A percentile compares a stretch with the other conserved stretches of the same genome.
These are phyloP conservation scores for Ustilago tritici DNA, from an alignment of 1,284 basidiomycete genomes.

Conservation along the genomic window DNA sequence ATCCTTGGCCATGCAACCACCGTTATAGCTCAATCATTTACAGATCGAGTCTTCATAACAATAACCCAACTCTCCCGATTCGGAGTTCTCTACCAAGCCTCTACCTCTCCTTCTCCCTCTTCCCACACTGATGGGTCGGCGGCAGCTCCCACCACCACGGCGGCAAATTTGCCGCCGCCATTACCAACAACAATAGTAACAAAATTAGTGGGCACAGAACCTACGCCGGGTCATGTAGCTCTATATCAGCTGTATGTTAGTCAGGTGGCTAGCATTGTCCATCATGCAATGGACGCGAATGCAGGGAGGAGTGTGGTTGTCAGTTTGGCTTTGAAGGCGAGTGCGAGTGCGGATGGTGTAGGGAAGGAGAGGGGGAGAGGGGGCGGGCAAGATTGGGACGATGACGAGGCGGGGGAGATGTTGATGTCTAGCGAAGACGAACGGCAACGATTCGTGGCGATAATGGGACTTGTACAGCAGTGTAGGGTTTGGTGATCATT, in stretches of 20 bases:
- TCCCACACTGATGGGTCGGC: background rate
- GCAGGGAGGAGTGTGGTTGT: slow-evolving; percentile 47
- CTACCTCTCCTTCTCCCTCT: slow-evolving; percentile 10
- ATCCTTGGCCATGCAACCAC: slow-evolving; percentile 31
- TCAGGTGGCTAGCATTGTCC: slow-evolving; percentile 86
- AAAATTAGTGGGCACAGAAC: slow-evolving; percentile 79
- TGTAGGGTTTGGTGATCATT: slow-evolving; percentile 42
- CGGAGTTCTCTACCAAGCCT: slow-evolving; percentile 49
- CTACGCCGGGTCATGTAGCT: slow-evolving; percentile 76
- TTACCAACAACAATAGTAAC: slow-evolving; percentile 80
- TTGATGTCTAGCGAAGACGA: slow-evolving; percentile 74
- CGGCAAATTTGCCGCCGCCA: slow-evolving; percentile 72
- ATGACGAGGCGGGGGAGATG: slow-evolving; percentile 65
- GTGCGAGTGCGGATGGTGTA: background rate
- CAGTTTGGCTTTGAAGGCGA: slow-evolving; percentile 33
- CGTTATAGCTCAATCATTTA: slow-evolving; percentile 44
- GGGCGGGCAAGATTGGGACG: background rate
- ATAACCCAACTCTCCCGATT: slow-evolving; percentile 56
- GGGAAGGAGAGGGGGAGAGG: background rate
- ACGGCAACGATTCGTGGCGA: slow-evolving; percentile 75
- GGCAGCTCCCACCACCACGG: background rate
- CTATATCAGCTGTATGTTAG: slow-evolving; percentile 84
- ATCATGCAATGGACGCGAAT: slow-evolving; percentile 73
- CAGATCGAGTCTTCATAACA: slow-evolving; percentile 54
- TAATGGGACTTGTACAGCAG: slow-evolving; percentile 78